Evolutionary conservation across 208 protist species (phyloP).

Genomic region (Entamoeba invadens): DNA sequence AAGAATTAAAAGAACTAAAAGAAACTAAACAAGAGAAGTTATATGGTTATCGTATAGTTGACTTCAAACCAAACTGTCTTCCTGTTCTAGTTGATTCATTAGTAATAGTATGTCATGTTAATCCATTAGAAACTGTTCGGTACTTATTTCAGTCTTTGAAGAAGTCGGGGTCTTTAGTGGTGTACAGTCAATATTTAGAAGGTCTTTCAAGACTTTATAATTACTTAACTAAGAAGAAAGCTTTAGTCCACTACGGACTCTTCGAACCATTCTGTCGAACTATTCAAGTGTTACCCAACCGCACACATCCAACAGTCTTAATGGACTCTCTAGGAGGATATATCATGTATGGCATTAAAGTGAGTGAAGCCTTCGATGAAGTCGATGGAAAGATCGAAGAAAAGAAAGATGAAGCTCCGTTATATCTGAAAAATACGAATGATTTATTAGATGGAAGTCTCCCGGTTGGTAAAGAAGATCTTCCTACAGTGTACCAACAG

Average conservation of each 20-base stretch:
- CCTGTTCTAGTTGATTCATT: background rate
- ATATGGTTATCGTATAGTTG: background rate
- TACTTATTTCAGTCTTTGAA: background rate
- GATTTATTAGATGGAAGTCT: no score
- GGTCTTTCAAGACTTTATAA: background rate
- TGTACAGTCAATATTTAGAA: background rate
- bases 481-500: no score
- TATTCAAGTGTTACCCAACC: background rate
- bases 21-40: background rate
- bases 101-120: background rate
- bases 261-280: background rate
- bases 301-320: background rate
- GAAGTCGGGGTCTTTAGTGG: background rate
- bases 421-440: no score
- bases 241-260: background rate
- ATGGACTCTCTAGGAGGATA: background rate
- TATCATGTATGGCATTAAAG: background rate
- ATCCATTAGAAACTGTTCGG: background rate
- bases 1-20: background rate
- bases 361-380: no score
- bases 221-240: background rate
- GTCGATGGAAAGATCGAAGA: no score
- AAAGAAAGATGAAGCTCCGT: no score
- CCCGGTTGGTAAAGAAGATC: no score
- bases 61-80: background rate